phyloP scores from a whole-genome alignment of 768 basidiomycete genomes.

The Asterophora lycoperdoides region DNA sequence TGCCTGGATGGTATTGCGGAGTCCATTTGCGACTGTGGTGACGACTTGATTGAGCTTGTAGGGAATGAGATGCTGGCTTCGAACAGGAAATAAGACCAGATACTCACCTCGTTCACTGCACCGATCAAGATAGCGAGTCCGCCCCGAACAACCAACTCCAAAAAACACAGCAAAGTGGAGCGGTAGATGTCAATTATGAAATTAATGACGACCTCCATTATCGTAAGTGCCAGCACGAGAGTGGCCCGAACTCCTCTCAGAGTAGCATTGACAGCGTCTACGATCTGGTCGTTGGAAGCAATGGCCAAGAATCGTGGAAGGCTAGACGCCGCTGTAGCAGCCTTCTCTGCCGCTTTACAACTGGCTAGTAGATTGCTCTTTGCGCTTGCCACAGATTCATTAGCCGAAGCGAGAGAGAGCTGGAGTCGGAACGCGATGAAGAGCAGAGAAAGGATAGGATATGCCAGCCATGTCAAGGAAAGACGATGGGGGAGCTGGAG shows the following conservation, averaged over 20 bases:
- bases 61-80: constrained; percentile 1
- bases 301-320: constrained; percentile 87
- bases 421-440: constrained; percentile 84
- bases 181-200: constrained; percentile 92
- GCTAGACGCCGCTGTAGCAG: constrained; percentile 77
- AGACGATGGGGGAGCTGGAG: constrained; percentile 79
- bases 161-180: constrained; percentile 89
- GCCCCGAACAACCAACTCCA: constrained; percentile 85
- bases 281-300: constrained; percentile 77
- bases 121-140: constrained; percentile 74
- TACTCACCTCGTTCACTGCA: constrained; percentile 76
- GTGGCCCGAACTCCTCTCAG: constrained; percentile 73
- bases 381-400: constrained; percentile 62
- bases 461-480: constrained; percentile 87
- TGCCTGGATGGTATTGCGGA: constrained; percentile 70
- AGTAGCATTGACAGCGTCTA: constrained; percentile 72
- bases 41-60: constrained; percentile 69
- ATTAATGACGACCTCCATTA: constrained; percentile 85
- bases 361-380: constrained; percentile 76
- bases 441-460: constrained; percentile 83
- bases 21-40: constrained; percentile 48
- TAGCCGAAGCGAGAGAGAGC: constrained; percentile 64
- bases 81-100: background rate
- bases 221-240: constrained; percentile 69
- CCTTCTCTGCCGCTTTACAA: constrained; percentile 80